Evolutionary conservation across 2,329 filamentous ascomycete species (phyloP), one percentile per base, ranked within the genome.

Genomic region (Aureobasidium sp.): DNA sequence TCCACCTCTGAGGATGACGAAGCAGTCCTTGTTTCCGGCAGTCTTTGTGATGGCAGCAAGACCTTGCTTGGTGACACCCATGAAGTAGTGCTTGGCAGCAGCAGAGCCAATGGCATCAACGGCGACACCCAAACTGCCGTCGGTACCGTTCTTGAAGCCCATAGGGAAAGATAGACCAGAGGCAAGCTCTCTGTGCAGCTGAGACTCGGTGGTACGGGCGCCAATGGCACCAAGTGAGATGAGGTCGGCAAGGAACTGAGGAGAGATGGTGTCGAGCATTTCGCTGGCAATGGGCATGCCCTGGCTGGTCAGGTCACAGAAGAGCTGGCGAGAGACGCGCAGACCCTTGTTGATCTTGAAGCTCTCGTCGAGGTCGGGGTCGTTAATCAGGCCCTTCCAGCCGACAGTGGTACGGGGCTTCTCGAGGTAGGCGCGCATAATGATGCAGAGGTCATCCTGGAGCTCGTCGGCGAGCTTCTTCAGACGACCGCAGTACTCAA

Each of bases 281-380:
- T 99, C 94, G 66, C 86, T 91, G 62, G 94, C 94, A 75, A 99
- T 95, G 63, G 94, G 94, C 84, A 99, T 91, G 68, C 94, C 94
- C 66, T 82, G 81, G 65, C 81, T 81, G 39, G 93, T 99, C 64
- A 99, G 81, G 72, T 97, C 92, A 69, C 88, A 86, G 80, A 97
- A 99, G 72, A 99, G 83, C 78, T 96, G 88, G 69, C 94, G 85
- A n/a, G 90, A 93, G 62, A 96, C 86, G 34, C 91, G 86, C 62
- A 99, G 83, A 59, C 94, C 94, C 83, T 97, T 97, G 86, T 99
- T 99, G 81, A 99, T 99, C 79, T 96, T 86, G 87, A 89, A 99
- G 72, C 88, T 94, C 75, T 94, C 88, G 76, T 99, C 91, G 74
- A 99, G 96, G 71, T 97, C 92, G 2, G 94, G 94, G 76, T 99